Evolutionary conservation across 257 asterid genomes (phyloP).

Genomic region (Salvia miltiorrhiza): DNA sequence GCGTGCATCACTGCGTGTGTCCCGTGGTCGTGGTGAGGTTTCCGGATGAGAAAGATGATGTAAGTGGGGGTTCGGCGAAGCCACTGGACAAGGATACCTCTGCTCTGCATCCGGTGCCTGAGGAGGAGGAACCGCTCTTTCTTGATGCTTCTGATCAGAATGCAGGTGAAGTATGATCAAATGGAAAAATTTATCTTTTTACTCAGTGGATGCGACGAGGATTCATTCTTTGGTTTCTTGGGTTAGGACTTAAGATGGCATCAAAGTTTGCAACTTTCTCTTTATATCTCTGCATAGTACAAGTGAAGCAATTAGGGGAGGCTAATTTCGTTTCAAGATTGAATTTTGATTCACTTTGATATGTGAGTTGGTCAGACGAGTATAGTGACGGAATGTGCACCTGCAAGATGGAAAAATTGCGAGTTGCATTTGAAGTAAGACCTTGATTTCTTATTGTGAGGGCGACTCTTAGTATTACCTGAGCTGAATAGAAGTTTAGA

Average conservation of each 20-base stretch:
- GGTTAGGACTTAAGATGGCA: neutral
- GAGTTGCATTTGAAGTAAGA: constrained; percentile 9
- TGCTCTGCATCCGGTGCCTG: constrained; percentile 56
- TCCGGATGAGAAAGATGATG: constrained; percentile 57
- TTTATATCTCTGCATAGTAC: neutral
- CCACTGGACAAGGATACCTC: constrained; percentile 24
- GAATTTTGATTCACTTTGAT: constrained; percentile 4
- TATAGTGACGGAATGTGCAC: neutral
- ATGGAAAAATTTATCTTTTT: neutral
- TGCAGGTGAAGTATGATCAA: constrained; percentile 35
- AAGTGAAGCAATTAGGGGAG: neutral
- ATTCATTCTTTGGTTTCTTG: neutral
- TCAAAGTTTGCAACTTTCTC: neutral
- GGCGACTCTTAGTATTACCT: neutral
- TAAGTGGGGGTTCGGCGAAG: constrained; percentile 25
- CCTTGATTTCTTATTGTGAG: neutral
- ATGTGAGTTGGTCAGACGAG: neutral
- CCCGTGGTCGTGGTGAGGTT: constrained; percentile 75
- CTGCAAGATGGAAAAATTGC: neutral
- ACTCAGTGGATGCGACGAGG: neutral
- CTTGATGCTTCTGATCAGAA: constrained; percentile 56
- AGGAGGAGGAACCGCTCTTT: constrained; percentile 59
- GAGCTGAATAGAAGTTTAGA: constrained; percentile 8
- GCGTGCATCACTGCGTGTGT: constrained; percentile 76
- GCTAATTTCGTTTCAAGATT: constrained; percentile 1